These are phyloP conservation scores for Fusarium avenaceum DNA, from an alignment of 2,329 filamentous ascomycete genomes.

Conservation along the genomic window DNA sequence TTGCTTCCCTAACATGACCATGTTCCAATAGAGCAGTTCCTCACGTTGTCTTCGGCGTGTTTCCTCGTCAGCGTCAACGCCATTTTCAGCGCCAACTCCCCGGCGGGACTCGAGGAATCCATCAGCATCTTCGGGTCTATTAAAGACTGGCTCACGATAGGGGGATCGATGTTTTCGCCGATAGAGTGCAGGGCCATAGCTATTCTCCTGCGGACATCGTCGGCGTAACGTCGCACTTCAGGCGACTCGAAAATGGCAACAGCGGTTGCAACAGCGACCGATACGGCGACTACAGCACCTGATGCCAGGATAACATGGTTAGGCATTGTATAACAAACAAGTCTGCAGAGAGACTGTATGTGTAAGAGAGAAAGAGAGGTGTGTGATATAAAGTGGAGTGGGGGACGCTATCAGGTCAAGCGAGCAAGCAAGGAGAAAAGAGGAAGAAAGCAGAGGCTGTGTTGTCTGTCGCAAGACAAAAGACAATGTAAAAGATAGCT, in stretches of 20 bases:
- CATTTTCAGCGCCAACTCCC: constrained; percentile 57
- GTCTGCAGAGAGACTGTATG: constrained; percentile 23
- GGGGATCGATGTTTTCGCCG: constrained; percentile 68
- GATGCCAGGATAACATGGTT: constrained; percentile 68
- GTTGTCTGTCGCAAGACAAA: constrained; percentile 1
- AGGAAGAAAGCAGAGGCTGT: constrained; percentile 5
- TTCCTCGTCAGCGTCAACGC: constrained; percentile 73
- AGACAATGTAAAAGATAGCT: constrained; percentile 11
- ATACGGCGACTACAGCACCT: constrained; percentile 70
- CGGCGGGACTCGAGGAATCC: constrained; percentile 70
- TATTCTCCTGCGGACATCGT: constrained; percentile 72
- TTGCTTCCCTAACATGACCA: constrained; percentile 64
- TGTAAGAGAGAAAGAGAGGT: constrained; percentile 24
- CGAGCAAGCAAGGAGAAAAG: constrained; percentile 18
- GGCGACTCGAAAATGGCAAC: constrained; percentile 74
- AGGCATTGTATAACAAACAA: constrained; percentile 60
- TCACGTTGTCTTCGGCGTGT: constrained; percentile 72
- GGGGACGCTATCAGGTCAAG: constrained; percentile 17
- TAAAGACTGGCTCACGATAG: constrained; percentile 68
- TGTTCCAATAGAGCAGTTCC: constrained; percentile 76
- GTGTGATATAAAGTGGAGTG: constrained; percentile 16
- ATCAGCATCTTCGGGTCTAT: constrained; percentile 75
- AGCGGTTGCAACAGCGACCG: constrained; percentile 69
- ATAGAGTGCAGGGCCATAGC: constrained; percentile 71
- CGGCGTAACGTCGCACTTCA: constrained; percentile 72